phyloP scores from a whole-genome alignment of 768 basidiomycete genomes.

The Collybia sordida region DNA sequence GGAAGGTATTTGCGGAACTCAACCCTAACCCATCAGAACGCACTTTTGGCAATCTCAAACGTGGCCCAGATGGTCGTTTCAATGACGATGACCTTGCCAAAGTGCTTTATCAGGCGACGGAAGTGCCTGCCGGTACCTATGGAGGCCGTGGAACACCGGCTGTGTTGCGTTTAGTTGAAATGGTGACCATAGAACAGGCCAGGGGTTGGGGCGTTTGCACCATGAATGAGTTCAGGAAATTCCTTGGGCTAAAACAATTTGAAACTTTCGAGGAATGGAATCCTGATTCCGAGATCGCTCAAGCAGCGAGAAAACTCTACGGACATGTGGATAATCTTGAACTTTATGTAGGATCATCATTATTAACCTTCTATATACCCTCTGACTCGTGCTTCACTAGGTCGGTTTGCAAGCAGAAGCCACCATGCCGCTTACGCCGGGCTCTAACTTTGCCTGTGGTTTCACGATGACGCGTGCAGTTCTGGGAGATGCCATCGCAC shows the following conservation, averaged over 20 bases:
- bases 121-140: slow-evolving; percentile 42
- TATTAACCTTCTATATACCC: background rate
- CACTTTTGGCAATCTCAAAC: slow-evolving; percentile 44
- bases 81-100: slow-evolving; percentile 48
- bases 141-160: slow-evolving; percentile 46
- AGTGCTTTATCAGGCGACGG: slow-evolving; percentile 46
- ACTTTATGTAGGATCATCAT: slow-evolving; percentile 21
- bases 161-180: slow-evolving; percentile 48
- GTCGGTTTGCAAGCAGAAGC: slow-evolving; percentile 27
- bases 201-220: slow-evolving; percentile 53
- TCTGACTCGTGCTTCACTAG: background rate
- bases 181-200: slow-evolving; percentile 52
- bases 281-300: slow-evolving; percentile 37
- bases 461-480: slow-evolving; percentile 47
- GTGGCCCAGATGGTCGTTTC: slow-evolving; percentile 47
- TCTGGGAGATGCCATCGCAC: slow-evolving; percentile 51
- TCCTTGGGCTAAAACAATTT: slow-evolving; percentile 45
- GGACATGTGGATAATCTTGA: slow-evolving; percentile 30
- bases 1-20: slow-evolving; percentile 13
- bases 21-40: slow-evolving; percentile 30
- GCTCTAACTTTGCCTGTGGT: slow-evolving; percentile 21
- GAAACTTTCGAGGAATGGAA: slow-evolving; percentile 53
- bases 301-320: slow-evolving; percentile 23
- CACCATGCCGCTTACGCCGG: slow-evolving; percentile 25
- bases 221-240: slow-evolving; percentile 53